Evolutionary conservation across 805 yeast species (phyloP).

Genomic region (Komagataella kurtzmanii): DNA sequence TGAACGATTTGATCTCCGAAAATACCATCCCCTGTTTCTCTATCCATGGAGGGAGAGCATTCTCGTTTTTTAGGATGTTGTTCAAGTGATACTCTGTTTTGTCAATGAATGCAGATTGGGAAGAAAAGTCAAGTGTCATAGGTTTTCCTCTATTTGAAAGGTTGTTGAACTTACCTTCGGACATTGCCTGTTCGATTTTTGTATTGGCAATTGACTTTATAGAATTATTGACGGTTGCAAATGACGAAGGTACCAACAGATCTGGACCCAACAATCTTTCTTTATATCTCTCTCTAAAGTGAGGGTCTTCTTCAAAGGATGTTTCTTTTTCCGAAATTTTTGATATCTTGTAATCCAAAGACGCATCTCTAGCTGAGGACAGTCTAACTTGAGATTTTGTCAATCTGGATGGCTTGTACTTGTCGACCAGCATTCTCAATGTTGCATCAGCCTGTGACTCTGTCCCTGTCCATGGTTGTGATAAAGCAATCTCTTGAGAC

Average conservation of each 20-base stretch:
- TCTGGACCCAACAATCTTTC: slow-evolving; percentile 52
- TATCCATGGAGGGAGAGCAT: slow-evolving; percentile 82
- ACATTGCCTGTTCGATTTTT: slow-evolving; percentile 60
- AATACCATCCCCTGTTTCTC: slow-evolving; percentile 57
- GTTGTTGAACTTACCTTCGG: slow-evolving; percentile 54
- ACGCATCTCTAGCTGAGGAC: slow-evolving; percentile 47
- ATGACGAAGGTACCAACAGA: slow-evolving; percentile 27
- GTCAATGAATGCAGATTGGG: slow-evolving; percentile 44
- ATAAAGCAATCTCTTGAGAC: slow-evolving; percentile 31
- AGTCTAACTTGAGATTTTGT: slow-evolving; percentile 22
- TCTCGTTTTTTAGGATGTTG: slow-evolving; percentile 62
- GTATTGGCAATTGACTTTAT: slow-evolving; percentile 63
- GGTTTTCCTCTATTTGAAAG: slow-evolving; percentile 50
- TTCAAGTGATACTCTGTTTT: slow-evolving; percentile 70
- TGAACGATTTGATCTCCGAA: slow-evolving; percentile 29
- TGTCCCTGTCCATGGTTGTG: slow-evolving; percentile 47
- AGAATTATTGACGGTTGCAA: slow-evolving; percentile 31
- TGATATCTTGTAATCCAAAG: slow-evolving; percentile 48
- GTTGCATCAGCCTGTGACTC: slow-evolving; percentile 33
- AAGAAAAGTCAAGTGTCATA: slow-evolving; percentile 22
- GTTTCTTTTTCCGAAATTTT: slow-evolving; percentile 11
- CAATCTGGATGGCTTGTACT: slow-evolving; percentile 22
- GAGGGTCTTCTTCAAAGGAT: slow-evolving; percentile 23
- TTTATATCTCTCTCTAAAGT: slow-evolving; percentile 45
- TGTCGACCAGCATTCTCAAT: slow-evolving; percentile 43